Base-by-base conservation (phyloP, 768 basidiomycete species). In the Termitomyces sp. region DNA sequence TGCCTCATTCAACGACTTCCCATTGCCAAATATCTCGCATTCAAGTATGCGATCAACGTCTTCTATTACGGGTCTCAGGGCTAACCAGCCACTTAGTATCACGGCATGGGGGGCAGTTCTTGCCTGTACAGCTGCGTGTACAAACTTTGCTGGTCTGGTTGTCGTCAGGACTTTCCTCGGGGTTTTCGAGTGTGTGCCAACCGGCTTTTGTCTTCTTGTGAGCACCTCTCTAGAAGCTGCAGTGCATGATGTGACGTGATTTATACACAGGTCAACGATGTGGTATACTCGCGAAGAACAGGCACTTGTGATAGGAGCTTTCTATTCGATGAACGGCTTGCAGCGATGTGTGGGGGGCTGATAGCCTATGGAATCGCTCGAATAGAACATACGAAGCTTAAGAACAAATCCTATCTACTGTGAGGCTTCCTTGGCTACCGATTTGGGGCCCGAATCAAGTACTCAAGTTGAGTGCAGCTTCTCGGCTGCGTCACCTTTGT, bases 251-350 rank as follows among this genome's bases (percentile, higher is more conserved):
- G 26, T 49, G 33, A 37, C 16, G 13, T 40, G 20, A 24, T n/a
- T 49, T 4, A 20, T 27, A 34, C 10, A 24, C 53, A 78, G 76
- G 52, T 77, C 81, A 8, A 76, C 78, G 33, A 79, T 82, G 80
- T 82, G 79, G 74, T 82, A 81, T 60, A 79, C 74, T 10, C 73
- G 80, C 27, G 76, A 77, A 18, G 81, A 82, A 61, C 80, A 82
- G 57, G 78, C 77, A 10, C 70, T 79, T 43, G 74, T 78, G 22
- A 78, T 79, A 45, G 75, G 76, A 1, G 67, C 72, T 14, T 80
- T 78, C 53, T 78, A 78, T 62, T 75, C 74, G 13, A 79, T 79
- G 77, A 80, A 79, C 58, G 78, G 75, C 2, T 75, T 78, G 59
- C 78, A 79, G 58, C 77, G 79, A 59, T 78, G 76, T 43, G 77